A percentile compares a stretch with the other conserved stretches of the same genome.
phyloP scores from a whole-genome alignment of 2,329 filamentous ascomycete species.

The Xylaria sp. region DNA sequence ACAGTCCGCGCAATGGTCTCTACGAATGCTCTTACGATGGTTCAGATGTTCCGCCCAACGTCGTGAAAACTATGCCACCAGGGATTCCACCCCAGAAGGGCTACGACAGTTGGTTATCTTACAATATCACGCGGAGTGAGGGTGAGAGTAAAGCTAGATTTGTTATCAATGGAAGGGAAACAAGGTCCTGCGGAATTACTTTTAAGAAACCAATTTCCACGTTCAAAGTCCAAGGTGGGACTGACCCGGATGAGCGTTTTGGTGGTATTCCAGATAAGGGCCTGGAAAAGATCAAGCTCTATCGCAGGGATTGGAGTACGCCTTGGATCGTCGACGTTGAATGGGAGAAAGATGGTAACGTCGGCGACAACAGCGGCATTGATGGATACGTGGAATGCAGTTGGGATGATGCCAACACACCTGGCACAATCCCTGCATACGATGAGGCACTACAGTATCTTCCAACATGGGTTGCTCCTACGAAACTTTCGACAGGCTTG shows the following conservation, averaged over 20 bases:
- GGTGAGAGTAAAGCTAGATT: constrained; percentile 67
- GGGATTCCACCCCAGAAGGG: constrained; percentile 56
- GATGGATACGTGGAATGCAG: constrained; percentile 78
- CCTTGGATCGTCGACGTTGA: constrained; percentile 80
- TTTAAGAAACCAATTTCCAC: constrained; percentile 75
- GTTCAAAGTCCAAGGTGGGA: constrained; percentile 72
- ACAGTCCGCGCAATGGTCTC: constrained; percentile 61
- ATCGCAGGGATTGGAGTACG: constrained; percentile 82
- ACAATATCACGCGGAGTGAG: constrained; percentile 64
- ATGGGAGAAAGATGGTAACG: constrained; percentile 61
- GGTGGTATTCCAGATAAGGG: constrained; percentile 71
- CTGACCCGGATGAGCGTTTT: constrained; percentile 71
- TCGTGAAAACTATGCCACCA: constrained; percentile 61
- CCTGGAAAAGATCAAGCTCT: constrained; percentile 77
- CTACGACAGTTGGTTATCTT: constrained; percentile 71
- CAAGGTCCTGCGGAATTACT: constrained; percentile 78
- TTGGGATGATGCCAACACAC: constrained; percentile 86
- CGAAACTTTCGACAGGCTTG: constrained; percentile 80
- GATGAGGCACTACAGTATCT: constrained; percentile 81
- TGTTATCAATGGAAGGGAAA: constrained; percentile 76
- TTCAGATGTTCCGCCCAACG: constrained; percentile 67
- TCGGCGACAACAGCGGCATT: constrained; percentile 55
- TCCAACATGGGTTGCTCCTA: constrained; percentile 82
- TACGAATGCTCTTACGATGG: constrained; percentile 78
- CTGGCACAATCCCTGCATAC: constrained; percentile 80